A percentile compares a stretch with the other conserved stretches of the same genome.
Conservation (phyloP, 441 rosid genomes). For the Adansonia madagascariensis region DNA sequence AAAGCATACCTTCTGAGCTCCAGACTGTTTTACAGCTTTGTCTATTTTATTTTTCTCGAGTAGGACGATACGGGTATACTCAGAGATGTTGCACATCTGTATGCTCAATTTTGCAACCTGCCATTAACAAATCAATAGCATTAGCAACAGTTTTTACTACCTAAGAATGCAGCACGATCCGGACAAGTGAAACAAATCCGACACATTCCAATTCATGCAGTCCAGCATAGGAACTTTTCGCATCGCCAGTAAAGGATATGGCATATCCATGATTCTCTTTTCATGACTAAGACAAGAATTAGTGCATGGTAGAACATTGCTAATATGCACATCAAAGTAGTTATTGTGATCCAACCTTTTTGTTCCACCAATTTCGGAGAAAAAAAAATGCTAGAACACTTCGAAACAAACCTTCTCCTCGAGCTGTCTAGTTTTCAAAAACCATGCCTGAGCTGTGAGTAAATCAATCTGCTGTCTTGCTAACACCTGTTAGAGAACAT, state of each 20-base stretch:
- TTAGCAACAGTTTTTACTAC: background rate
- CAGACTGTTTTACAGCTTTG: slow-evolving; percentile 34
- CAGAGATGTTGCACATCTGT: slow-evolving; percentile 60
- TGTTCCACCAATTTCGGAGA: background rate
- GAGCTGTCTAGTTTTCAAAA: slow-evolving; percentile 67
- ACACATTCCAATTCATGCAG: background rate
- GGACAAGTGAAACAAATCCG: background rate
- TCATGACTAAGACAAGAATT: background rate
- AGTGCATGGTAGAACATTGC: background rate
- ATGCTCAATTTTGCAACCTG: slow-evolving; percentile 75
- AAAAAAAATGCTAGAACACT: background rate
- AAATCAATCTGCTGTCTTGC: slow-evolving; percentile 77
- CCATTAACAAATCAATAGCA: background rate
- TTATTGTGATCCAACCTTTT: background rate
- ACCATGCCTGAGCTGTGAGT: slow-evolving; percentile 91
- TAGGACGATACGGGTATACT: slow-evolving; percentile 74
- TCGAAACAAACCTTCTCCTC: slow-evolving; percentile 62
- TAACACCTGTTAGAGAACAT: slow-evolving; percentile 48
- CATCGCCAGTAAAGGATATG: background rate
- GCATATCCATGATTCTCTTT: background rate
- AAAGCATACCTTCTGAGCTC: slow-evolving; percentile 41
- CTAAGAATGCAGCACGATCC: background rate
- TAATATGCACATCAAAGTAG: background rate
- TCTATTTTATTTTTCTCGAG: slow-evolving; percentile 51
- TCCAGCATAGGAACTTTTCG: no score